A percentile compares a stretch with the other conserved stretches of the same genome.
Conservation (phyloP, 1,139 yeast species). For the Lodderomyces oxycetoniae region DNA sequence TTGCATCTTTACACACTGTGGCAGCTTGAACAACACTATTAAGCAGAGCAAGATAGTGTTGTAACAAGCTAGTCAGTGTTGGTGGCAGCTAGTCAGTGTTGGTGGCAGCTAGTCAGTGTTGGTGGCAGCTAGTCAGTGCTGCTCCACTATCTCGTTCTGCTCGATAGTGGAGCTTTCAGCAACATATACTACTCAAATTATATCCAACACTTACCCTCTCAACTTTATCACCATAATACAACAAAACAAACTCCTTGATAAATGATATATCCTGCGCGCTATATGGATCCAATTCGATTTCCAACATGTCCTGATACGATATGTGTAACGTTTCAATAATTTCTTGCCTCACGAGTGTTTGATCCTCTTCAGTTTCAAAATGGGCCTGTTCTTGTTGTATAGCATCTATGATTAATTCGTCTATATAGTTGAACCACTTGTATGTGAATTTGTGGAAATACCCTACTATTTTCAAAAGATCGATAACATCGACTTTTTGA, state of each 20-base stretch:
- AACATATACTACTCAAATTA: constrained; percentile 30
- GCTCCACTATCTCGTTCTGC: too few species aligned
- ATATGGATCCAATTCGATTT: constrained; percentile 75
- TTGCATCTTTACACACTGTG: too few species aligned
- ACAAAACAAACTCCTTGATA: constrained; percentile 45
- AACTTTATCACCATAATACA: constrained; percentile 47
- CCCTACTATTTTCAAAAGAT: constrained; percentile 35
- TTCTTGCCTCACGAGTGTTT: constrained; percentile 6
- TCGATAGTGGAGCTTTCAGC: too few species aligned
- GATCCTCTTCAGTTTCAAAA: constrained; percentile 6
- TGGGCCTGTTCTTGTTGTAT: constrained; percentile 6
- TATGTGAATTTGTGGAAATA: constrained; percentile 52
- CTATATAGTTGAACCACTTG: constrained; percentile 37
- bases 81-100: too few species aligned
- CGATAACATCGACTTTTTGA: not conserved
- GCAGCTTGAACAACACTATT: too few species aligned
- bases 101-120: too few species aligned
- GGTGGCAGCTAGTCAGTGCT: too few species aligned
- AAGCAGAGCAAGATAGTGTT: too few species aligned
- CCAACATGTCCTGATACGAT: constrained; percentile 54
- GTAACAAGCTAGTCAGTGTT: too few species aligned
- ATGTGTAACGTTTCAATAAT: constrained; percentile 31
- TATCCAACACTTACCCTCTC: constrained; percentile 31
- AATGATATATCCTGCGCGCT: constrained; percentile 54
- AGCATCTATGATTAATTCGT: constrained; percentile 31